phyloP scores from a whole-genome alignment of 305 asterid species.

The Fraxinus angustifolia region DNA sequence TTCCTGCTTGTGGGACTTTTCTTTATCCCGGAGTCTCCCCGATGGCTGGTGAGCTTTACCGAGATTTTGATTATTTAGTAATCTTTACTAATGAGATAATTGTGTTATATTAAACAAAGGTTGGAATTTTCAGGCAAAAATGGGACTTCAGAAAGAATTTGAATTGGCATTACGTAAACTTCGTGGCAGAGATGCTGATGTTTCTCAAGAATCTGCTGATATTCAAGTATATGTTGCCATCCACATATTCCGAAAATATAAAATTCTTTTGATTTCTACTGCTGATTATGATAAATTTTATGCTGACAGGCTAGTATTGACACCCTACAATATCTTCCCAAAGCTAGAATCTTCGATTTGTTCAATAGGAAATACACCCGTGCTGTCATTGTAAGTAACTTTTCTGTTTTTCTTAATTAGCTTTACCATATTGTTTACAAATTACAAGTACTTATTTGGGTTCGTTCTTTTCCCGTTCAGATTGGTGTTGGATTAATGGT shows the following conservation, averaged over 20 bases:
- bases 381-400: conserved; percentile 60
- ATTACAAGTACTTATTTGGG: background rate
- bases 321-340: conserved; percentile 50
- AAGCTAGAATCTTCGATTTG: conserved; percentile 52
- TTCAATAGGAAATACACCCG: conserved; percentile 48
- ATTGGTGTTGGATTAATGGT: conserved; percentile 83
- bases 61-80: background rate
- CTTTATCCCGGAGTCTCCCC: conserved; percentile 84
- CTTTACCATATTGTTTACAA: background rate
- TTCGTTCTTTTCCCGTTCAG: conserved; percentile 19
- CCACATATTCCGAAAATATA: background rate
- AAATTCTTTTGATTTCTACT: background rate
- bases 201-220: conserved; percentile 62
- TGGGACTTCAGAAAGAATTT: conserved; percentile 59
- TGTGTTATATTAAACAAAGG: background rate
- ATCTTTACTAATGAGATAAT: background rate
- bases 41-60: conserved; percentile 76
- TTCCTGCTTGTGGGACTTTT: conserved; percentile 56
- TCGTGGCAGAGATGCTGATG: conserved; percentile 60
- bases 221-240: conserved; percentile 42
- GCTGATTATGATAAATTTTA: background rate
- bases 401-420: background rate
- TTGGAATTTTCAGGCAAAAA: conserved; percentile 57
- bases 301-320: conserved; percentile 41
- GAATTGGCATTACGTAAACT: conserved; percentile 51